Evolutionary conservation across 2,329 filamentous ascomycete genomes (phyloP), one percentile per base, ranked within the genome.

Genomic region (Dactylellina leptospora): DNA sequence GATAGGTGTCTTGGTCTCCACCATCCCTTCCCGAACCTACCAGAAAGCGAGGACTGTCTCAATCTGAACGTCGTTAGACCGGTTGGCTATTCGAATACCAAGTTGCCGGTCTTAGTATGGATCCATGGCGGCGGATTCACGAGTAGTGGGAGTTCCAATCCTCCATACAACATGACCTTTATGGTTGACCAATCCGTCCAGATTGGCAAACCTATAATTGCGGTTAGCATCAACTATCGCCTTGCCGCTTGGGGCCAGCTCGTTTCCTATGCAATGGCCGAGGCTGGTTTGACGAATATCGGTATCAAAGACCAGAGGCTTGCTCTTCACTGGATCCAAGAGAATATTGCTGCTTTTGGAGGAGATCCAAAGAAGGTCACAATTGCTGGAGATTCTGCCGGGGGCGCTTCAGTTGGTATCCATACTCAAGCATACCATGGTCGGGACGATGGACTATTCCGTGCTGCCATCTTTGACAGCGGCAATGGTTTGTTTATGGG

Each of bases 311-410:
- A 93, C 76, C 90, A 93, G 76, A 83, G 89, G 30, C 82, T 90
- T 74, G 90, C 85, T 0, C 82, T 93, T 4, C 81, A 92, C 77
- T 93, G 90, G 90, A 85, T 91, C 0, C 86, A 88, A 5, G 89
- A 91, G 75, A 91, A 93, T 75, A 91, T 93, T 63, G 86, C 81
- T 0, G 83, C 86, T 0, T 96, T 95, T 77, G 91, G 91, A 8
- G 91, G 91, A 11, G 90, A 93, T 77, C 88, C 90, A 0, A 82
- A 83, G n/a, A 90, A 89, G 78, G 89, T 93, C 4, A 93, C 90
- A 0, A 88, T 93, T 69, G 92, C 88, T 88, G 90, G 90, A 23
- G 87, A 93, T 77, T 87, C 85, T 1, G 88, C 89, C 0, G 88
- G 88, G 0, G 74, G 62, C 20, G 69, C 53, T 8, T 73, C 68